phyloP scores from a whole-genome alignment of 2,329 filamentous ascomycete genomes.

The Trichophyton simii region DNA sequence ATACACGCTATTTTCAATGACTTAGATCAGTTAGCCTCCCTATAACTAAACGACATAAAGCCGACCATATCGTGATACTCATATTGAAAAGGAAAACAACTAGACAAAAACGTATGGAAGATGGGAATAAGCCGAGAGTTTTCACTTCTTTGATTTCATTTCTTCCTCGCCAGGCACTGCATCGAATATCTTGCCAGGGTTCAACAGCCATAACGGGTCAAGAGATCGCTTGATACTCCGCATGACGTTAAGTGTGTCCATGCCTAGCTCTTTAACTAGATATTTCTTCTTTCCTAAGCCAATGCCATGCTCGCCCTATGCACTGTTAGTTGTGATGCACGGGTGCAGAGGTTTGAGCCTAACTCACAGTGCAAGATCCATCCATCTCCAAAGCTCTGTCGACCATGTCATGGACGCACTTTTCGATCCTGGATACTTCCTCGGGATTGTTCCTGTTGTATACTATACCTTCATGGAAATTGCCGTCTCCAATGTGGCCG shows the following conservation, averaged over 20 bases:
- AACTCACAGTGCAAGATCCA: conserved; percentile 61
- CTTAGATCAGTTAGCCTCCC: too few species aligned
- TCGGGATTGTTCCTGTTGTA: conserved; percentile 59
- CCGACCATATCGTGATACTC: too few species aligned
- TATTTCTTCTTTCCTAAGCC: conserved; percentile 78
- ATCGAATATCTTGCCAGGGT: conserved; percentile 85
- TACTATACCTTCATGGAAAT: conserved; percentile 88
- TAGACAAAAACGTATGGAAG: too few species aligned
- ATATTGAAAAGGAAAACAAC: too few species aligned
- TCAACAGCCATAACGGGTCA: conserved; percentile 80
- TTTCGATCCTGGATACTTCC: conserved; percentile 64
- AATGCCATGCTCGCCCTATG: conserved; percentile 66
- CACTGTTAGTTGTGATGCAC: background rate
- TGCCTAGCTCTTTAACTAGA: conserved; percentile 64
- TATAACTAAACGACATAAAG: too few species aligned
- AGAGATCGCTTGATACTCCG: conserved; percentile 67
- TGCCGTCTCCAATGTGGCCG: conserved; percentile 85
- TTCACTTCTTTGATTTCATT: background rate
- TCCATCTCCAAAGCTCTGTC: conserved; percentile 86
- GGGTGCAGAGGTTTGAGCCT: background rate
- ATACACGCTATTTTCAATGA: too few species aligned
- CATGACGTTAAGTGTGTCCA: conserved; percentile 74
- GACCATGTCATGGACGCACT: conserved; percentile 81
- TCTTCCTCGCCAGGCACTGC: conserved; percentile 19
- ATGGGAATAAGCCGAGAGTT: too few species aligned